Percentiles rank a stretch among this genome's conserved stretches.
These are phyloP conservation scores for Cladosporium austrohemisphaericum DNA, from an alignment of 2,329 filamentous ascomycete species.

Conservation along the genomic window DNA sequence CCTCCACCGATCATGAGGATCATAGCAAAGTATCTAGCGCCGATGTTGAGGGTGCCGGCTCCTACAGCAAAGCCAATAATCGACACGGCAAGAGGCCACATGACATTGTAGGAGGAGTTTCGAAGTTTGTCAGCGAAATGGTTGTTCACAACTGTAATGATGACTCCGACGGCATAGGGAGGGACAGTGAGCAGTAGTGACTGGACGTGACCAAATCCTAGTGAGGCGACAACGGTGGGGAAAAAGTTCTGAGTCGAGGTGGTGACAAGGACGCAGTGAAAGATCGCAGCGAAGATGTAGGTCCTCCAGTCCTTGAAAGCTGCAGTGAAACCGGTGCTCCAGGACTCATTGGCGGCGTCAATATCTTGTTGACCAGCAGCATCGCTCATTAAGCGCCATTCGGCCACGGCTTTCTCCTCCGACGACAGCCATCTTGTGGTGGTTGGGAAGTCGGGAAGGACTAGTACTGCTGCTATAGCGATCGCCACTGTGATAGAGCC, in stretches of 20 bases:
- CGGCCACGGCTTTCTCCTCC: constrained; percentile 52
- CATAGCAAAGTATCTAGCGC: constrained; percentile 58
- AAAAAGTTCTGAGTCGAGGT: constrained; percentile 54
- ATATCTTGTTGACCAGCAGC: constrained; percentile 31
- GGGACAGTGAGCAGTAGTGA: constrained; percentile 54
- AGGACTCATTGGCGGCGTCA: constrained; percentile 41
- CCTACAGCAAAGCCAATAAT: constrained; percentile 55
- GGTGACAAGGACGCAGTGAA: constrained; percentile 45
- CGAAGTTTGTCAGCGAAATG: constrained; percentile 51
- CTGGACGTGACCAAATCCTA: constrained; percentile 53
- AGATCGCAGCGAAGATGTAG: constrained; percentile 53
- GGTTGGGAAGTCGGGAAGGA: constrained; percentile 52
- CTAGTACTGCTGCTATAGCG: constrained; percentile 27
- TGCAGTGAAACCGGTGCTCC: constrained; percentile 45
- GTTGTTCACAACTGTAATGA: constrained; percentile 44
- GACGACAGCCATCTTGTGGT: constrained; percentile 51
- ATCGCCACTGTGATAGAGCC: constrained; percentile 23
- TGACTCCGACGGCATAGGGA: constrained; percentile 36
- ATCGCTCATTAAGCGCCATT: constrained; percentile 51
- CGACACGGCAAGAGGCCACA: constrained; percentile 50
- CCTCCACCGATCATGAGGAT: constrained; percentile 41
- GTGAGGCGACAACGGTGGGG: constrained; percentile 59
- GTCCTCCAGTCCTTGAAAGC: constrained; percentile 50
- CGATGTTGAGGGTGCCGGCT: constrained; percentile 48
- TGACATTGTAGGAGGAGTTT: constrained; percentile 57